Base-by-base conservation (phyloP, 768 basidiomycete genomes). In the Tulasnella calospora region DNA sequence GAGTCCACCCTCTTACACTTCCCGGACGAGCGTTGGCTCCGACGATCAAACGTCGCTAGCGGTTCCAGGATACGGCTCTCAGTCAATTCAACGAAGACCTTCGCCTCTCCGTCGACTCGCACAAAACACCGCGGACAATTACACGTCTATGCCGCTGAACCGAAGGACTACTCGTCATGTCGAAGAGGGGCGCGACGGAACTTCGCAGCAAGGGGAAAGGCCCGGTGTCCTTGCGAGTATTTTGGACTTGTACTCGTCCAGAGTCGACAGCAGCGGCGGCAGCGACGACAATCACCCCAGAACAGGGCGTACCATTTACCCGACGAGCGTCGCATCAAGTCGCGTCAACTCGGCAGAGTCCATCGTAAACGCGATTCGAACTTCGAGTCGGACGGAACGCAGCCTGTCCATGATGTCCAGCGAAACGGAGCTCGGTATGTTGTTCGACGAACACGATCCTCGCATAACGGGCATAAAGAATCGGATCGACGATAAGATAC, bases 381-480 rank as follows among this genome's bases (percentile, higher is more conserved):
- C 4, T 8, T 67, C 61, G 27, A 30, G 61, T 27, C 23, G 47
- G 47, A 23, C 47, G 47, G 61, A 33, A 67, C 61, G 61, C 27
- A 67, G 61, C 61, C 7, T 67, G 61, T 74, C 73, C 30, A 74
- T 74, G 40, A 47, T 47, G 44, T 74, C 73, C 41, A 51, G 85
- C 73, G 83, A 86, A 71, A 89, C 89, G n/a, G 88, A 91, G 21
- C 77, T 88, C 12, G 61, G 61, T 27, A 67, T 67, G 61, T 17
- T 67, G n/a, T 83, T 92, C 44, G 93, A 94, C 82, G 88, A 89
- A 23, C 91, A 94, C 80, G 92, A 94, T 83, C 92, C 92, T 73
- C 86, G 88, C 67, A 85, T 93, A 30, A 92, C 90, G 67, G 91
- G 91, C 12, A 83, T 88, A 21, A 74, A 74, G 73, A 74, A 74